Evolutionary conservation across 768 basidiomycete genomes (phyloP), one percentile per base, ranked within the genome.

Genomic region (Agrocybe praecox): DNA sequence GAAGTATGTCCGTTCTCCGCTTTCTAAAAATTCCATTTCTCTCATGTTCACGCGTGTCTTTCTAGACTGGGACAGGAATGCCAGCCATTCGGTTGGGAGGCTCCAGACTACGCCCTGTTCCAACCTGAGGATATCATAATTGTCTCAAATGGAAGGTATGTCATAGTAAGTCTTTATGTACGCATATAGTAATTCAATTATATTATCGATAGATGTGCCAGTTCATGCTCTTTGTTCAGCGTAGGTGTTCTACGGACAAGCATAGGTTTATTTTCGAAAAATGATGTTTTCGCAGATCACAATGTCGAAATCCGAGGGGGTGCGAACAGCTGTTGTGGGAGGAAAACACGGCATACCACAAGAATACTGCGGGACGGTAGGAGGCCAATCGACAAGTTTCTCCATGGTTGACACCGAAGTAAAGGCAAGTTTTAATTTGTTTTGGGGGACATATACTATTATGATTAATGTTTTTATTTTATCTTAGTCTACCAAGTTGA

Each of bases 361-460:
- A 61, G 76, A 85, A 62, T 86, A 85, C 63, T 84, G 82, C 59
- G 85, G 85, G 18, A 81, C 77, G 34, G 84, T 86, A 26, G 85
- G 84, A n/a, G 85, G 85, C 0, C 82, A 87, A 68, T 84, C 82
- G 4, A 80, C 80, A 1, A 78, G 80, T 60, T 86, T 81, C 65
- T 75, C 80, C 1, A 77, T 74, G n/a, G 81, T 86, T 11, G 83
- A 86, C 63, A 83, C 82, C 12, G 80, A 85, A 65, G 74, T 85
- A 58, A 86, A 84, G 76, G 79, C 74, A 53, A 49, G 67, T 40
- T n/a, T n/a, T n/a, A 29, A 48, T 55, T 51, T 8, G 17, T 18
- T 19, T 53, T 34, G 26, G 23, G 34, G 40, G n/a, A 4, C 44
- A 26, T 52, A 26, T 18, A 15, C 14, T 19, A 22, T 46, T 29